Evolutionary conservation across 1,284 basidiomycete species (phyloP).

Genomic region (Moesziomyces sp.): DNA sequence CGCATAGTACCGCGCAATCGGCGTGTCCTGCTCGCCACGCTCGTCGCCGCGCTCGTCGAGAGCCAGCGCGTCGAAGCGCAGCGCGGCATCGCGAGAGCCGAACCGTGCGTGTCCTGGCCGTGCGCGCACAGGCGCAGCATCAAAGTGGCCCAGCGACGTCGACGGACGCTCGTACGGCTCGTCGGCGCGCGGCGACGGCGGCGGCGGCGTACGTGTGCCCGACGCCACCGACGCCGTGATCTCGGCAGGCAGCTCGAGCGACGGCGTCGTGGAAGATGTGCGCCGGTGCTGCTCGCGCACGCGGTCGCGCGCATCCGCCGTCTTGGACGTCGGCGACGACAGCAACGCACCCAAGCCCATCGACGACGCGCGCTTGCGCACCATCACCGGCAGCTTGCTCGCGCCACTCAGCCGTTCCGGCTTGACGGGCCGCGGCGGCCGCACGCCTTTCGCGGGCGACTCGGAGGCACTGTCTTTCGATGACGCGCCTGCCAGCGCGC

Average conservation of each 20-base stretch:
- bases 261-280: conserved; percentile 5
- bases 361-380: conserved; percentile 26
- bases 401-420: conserved; percentile 17
- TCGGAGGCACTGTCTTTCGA: background rate
- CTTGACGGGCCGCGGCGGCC: conserved; percentile 27
- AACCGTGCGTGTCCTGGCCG: background rate
- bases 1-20: conserved; percentile 39
- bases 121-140: background rate
- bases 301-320: background rate
- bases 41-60: conserved; percentile 10
- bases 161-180: conserved; percentile 31
- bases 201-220: background rate
- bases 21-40: conserved; percentile 5
- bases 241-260: conserved; percentile 12
- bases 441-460: background rate
- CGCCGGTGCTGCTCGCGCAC: background rate
- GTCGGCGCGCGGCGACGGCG: background rate
- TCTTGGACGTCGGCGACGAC: conserved; percentile 3
- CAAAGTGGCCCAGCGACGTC: conserved; percentile 41
- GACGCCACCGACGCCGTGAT: background rate
- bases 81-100: conserved; percentile 9
- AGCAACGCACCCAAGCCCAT: conserved; percentile 16
- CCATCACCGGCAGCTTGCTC: conserved; percentile 31
- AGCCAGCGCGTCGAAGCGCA: conserved; percentile 14
- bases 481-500: no score